Base-by-base conservation (phyloP, 345 rosid genomes). In the Punica granatum region DNA sequence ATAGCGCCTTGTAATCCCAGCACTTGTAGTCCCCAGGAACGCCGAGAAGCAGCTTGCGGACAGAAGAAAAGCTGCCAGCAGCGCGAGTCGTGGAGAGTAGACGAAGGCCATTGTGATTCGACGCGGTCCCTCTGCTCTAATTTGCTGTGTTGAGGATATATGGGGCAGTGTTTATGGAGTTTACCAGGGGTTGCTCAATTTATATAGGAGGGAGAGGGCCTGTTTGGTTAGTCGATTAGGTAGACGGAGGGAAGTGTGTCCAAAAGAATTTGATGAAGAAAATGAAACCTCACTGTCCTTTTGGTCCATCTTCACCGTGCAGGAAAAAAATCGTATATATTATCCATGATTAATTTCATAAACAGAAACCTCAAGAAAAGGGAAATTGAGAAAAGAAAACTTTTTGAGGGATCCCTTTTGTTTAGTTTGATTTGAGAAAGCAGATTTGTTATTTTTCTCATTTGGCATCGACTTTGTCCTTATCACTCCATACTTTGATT, bases 1-100 rank as follows among this genome's bases (percentile, higher is more conserved):
- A 79, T 78, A 78, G 63, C 79, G 88, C 73, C 86, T 73, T 8
- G 86, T 83, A 25, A 76, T 54, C 46, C 81, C 80, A 10, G 73
- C 72, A 59, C 64, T 60, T 63, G 75, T 75, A 67, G 26, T 69
- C 30, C 67, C 73, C 18, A 79, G 80, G 44, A 69, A 69, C 25
- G 4, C 31, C 63, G 61, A 61, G 71, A 39, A 72, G 69, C 73
- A 72, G 72, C 36, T 61, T 19, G 28, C n/a, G 9, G 70, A 76
- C 59, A 74, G 51, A 64, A 74, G 65, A 44, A 77, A 28, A 12
- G 72, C 64, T 23, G 67, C 35, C 6, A 80, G 66, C 41, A 73
- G 31, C 11, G 68, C 14, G 30, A 7, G 59, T 0, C 0, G 23
- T 0, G 59, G 64, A 41, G 46, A 36, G 31, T 23, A 53, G n/a